These are phyloP conservation scores for Solanum lycopersicoides DNA, from an alignment of 257 asterid genomes.

Conservation along the genomic window DNA sequence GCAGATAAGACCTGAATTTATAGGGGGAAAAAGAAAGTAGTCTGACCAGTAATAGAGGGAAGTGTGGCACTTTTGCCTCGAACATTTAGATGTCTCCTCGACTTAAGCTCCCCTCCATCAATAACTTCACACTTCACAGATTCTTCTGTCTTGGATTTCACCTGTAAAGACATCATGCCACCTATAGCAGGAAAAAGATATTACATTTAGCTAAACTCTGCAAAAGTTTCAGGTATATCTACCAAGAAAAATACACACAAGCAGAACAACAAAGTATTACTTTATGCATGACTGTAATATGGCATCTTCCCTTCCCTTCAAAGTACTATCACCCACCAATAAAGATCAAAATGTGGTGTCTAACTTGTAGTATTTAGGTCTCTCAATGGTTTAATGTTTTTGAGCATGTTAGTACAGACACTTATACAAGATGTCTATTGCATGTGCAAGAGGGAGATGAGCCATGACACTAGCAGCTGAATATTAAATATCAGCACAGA, in stretches of 20 bases:
- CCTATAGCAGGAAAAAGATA: slow-evolving; percentile 34
- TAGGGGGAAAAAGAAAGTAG: neutral
- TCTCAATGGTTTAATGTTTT: neutral
- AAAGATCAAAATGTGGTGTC: neutral
- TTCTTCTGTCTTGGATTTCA: slow-evolving; percentile 68
- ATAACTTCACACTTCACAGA: slow-evolving; percentile 89
- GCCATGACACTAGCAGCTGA: neutral
- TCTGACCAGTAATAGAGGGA: slow-evolving; percentile 88
- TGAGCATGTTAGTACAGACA: neutral
- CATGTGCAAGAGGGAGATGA: neutral
- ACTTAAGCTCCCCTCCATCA: slow-evolving; percentile 97
- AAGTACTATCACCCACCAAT: neutral
- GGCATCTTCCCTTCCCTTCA: neutral
- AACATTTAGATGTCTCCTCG: slow-evolving; percentile 92
- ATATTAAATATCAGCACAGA: neutral
- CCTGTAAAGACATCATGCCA: slow-evolving; percentile 91
- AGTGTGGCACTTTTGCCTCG: slow-evolving; percentile 97
- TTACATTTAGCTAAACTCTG: neutral
- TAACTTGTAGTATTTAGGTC: neutral
- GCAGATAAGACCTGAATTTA: neutral
- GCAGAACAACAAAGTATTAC: neutral
- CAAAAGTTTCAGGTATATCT: neutral
- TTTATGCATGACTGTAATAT: neutral
- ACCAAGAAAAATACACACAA: neutral
- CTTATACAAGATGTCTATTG: neutral